Evolutionary conservation across 495 filamentous ascomycete species (phyloP), one percentile per base, ranked within the genome.

Genomic region (Zalerion maritima): DNA sequence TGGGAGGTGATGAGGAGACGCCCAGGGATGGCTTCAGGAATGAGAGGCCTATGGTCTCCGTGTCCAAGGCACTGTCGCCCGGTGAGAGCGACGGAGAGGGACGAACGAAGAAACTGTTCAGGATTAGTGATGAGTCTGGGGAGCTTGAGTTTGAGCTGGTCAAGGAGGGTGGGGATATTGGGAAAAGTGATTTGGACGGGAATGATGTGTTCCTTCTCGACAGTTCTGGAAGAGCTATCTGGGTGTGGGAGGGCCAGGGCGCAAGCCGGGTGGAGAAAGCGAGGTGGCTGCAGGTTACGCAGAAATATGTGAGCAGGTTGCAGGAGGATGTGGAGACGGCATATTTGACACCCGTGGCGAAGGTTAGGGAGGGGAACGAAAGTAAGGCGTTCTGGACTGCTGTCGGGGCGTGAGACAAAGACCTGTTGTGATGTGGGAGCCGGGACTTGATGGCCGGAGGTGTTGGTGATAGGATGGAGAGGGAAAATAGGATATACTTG

Each of bases 151-250:
- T 74, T 29, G 54, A 64, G 18, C 43, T 68, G 2, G 58, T 71
- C 21, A 72, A 64, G 36, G 61, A 71, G 21, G 67, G 61, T 0
- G 17, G 40, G 6, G 33, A 25, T 0, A 53, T 72, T 12, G 29
- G 35, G 21, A 30, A 33, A 17, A 41, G 48, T 0, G 67, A 73
- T 41, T 41, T 73, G 2, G 57, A 71, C 39, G 56, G 57, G 6
- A 54, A 62, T 6, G 70, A 74, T 42, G 59, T 76, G 3, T 76
- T 76, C 41, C 42, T 76, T 6, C 58, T 70, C 26, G 68, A 73
- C 23, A 40, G 43, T 29, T 48, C 42, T 7, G 67, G 67, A 5
- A 53, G 35, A 24, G 47, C 40, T 18, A 46, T 74, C 10, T 76
- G 68, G 69, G 67, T 76, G 14, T 76, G 70, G 70, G 61, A 71